These are phyloP conservation scores for Macadamia integrifolia DNA, from an alignment of 164 flowering plant genomes.

Conservation along the genomic window DNA sequence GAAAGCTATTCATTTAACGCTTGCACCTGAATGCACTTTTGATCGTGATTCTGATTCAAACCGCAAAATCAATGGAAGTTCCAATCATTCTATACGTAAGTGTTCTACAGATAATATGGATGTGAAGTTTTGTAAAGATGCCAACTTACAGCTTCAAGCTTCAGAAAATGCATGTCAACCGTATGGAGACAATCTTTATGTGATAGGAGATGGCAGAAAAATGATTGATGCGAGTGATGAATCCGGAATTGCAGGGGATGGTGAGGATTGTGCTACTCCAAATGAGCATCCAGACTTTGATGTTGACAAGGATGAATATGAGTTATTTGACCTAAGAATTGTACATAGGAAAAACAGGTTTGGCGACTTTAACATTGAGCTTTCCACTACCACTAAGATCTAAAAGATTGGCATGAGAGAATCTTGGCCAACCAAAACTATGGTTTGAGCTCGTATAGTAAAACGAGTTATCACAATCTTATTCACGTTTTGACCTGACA, in stretches of 20 bases:
- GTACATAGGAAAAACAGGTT: constrained; percentile 91
- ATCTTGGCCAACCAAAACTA: not conserved
- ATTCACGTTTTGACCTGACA: not conserved
- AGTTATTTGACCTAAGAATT: constrained; percentile 72
- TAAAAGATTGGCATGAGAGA: not conserved
- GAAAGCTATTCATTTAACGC: constrained; percentile 16
- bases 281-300: constrained; percentile 41
- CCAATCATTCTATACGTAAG: constrained; percentile 2
- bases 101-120: constrained; percentile 5
- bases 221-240: constrained; percentile 25
- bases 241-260: constrained; percentile 24
- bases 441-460: not conserved
- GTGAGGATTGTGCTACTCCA: constrained; percentile 26
- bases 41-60: constrained; percentile 13
- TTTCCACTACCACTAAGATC: not conserved
- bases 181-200: constrained; percentile 20
- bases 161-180: constrained; percentile 22
- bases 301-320: constrained; percentile 55
- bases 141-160: constrained; percentile 13
- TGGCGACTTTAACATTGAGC: not conserved
- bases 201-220: constrained; percentile 21
- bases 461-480: not conserved
- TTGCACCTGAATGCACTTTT: constrained; percentile 18
- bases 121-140: constrained; percentile 16
- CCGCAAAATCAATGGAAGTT: constrained; percentile 13